Evolutionary conservation across 352 stramenopile species (phyloP).

Genomic region (Plasmopara viticola): DNA sequence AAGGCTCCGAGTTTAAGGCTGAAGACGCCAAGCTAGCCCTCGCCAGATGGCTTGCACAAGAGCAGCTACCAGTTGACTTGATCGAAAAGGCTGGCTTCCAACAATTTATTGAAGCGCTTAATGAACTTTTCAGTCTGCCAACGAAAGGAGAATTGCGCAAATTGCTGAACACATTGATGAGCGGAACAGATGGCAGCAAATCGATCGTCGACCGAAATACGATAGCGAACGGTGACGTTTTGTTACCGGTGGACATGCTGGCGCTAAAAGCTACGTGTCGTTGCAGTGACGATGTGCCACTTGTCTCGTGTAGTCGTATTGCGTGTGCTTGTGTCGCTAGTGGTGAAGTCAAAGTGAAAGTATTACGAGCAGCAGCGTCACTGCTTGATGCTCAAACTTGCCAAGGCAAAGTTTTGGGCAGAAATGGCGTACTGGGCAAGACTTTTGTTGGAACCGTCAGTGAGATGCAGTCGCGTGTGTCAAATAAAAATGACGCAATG

Average conservation of each 20-base stretch:
- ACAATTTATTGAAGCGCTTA: slow-evolving; percentile 32
- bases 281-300: slow-evolving; percentile 24
- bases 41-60: slow-evolving; percentile 35
- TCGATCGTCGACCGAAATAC: not conserved
- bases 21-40: slow-evolving; percentile 30
- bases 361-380: slow-evolving; percentile 30
- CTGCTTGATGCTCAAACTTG: slow-evolving; percentile 29
- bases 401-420: slow-evolving; percentile 25
- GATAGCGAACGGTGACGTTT: not conserved
- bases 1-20: slow-evolving; percentile 13
- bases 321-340: slow-evolving; percentile 18
- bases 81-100: slow-evolving; percentile 35
- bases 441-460: slow-evolving; percentile 35
- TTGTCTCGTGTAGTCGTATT: slow-evolving; percentile 24
- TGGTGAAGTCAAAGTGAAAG: slow-evolving; percentile 30
- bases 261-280: slow-evolving; percentile 33
- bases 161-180: slow-evolving; percentile 19
- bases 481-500: not conserved
- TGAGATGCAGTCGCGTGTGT: slow-evolving; percentile 10
- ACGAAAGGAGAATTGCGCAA: slow-evolving; percentile 23
- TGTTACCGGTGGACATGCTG: slow-evolving; percentile 17
- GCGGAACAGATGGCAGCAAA: slow-evolving; percentile 10
- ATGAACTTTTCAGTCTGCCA: slow-evolving; percentile 27
- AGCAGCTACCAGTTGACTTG: slow-evolving; percentile 37
- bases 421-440: slow-evolving; percentile 35